A percentile compares a stretch with the other conserved stretches of the same genome.
phyloP scores from a whole-genome alignment of 352 stramenopile genomes.

The Globisporangium parvum region DNA sequence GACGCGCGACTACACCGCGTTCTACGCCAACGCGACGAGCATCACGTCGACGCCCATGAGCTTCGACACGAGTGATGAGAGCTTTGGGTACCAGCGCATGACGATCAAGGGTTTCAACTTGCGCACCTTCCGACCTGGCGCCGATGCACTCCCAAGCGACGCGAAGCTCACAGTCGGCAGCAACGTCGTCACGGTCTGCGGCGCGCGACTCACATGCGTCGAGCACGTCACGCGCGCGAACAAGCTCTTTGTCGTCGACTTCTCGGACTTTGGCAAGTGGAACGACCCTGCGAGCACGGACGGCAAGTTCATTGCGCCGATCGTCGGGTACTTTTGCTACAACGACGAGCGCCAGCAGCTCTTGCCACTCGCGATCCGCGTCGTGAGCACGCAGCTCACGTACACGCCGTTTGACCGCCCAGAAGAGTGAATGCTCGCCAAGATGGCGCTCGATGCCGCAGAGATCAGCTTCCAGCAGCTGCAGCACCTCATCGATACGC shows the following conservation, averaged over 20 bases:
- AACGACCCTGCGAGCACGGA: conserved; percentile 12
- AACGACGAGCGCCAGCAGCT: conserved; percentile 20
- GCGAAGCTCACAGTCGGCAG: conserved; percentile 16
- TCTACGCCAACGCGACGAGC: background rate
- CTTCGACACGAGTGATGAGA: conserved; percentile 30
- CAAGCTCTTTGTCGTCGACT: conserved; percentile 31
- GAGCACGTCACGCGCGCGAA: conserved; percentile 3
- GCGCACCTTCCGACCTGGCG: conserved; percentile 8
- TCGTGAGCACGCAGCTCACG: conserved; percentile 31
- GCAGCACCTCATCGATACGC: conserved; percentile 44
- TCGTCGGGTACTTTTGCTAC: conserved; percentile 39
- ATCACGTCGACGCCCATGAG: conserved; percentile 7
- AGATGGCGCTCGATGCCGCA: conserved; percentile 36
- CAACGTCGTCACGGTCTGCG: conserved; percentile 29
- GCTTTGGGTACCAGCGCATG: conserved; percentile 33
- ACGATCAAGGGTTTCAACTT: conserved; percentile 44
- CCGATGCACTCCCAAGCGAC: conserved; percentile 14
- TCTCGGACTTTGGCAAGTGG: conserved; percentile 27
- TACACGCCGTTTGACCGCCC: conserved; percentile 39
- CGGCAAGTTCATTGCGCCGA: conserved; percentile 33
- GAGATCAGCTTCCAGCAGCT: conserved; percentile 45
- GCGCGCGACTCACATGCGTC: conserved; percentile 10
- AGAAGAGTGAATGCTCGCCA: conserved; percentile 44
- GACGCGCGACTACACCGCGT: no score
- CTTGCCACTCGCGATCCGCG: conserved; percentile 33